Evolutionary conservation across 805 yeast genomes (phyloP), one percentile per base, ranked within the genome.

Genomic region (Huiozyma sinensis): DNA sequence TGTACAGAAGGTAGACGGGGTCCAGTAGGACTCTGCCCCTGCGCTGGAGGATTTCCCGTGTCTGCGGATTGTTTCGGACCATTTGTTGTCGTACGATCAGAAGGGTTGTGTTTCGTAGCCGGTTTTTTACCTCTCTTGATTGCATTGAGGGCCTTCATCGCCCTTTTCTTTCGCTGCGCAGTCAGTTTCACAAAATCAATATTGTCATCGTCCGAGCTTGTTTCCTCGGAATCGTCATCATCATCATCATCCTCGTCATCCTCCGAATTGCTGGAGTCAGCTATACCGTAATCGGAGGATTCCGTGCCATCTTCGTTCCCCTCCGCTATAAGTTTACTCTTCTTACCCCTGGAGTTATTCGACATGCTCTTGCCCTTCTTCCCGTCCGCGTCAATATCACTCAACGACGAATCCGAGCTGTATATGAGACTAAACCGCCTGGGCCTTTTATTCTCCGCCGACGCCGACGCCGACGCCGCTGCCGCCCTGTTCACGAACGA

Each of bases 121-220:
- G 68, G 63, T 37, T 67, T 54, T 41, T 62, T 49, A 13, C 62
- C 57, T 57, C 66, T 54, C 43, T 58, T 66, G 50, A 54, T 50
- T 28, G 60, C 60, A 32, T 55, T 48, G 66, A 47, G 72, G 1
- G 76, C 75, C 48, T 73, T 72, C 69, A 75, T 65, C 1, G 78
- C 70, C 47, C 65, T 71, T 34, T 76, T 76, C 62, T 81, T 77
- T 48, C 78, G 69, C 57, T 81, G 82, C 7, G 81, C 83, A 33
- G 84, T 83, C 47, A 83, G 63, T 57, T 75, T 76, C 11, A 83
- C 84, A 58, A 80, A 81, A 62, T 83, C 90, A 2, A 82, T 77
- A 51, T 77, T 79, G 33, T 78, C 79, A 51, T 79, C 86, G 52
- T 76, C 81, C 0, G 81, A 76, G 8, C 79, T 73, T 8, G 73